These are phyloP conservation scores for Aspergillus heteromorphus DNA, from an alignment of 495 filamentous ascomycete species.

Conservation along the genomic window DNA sequence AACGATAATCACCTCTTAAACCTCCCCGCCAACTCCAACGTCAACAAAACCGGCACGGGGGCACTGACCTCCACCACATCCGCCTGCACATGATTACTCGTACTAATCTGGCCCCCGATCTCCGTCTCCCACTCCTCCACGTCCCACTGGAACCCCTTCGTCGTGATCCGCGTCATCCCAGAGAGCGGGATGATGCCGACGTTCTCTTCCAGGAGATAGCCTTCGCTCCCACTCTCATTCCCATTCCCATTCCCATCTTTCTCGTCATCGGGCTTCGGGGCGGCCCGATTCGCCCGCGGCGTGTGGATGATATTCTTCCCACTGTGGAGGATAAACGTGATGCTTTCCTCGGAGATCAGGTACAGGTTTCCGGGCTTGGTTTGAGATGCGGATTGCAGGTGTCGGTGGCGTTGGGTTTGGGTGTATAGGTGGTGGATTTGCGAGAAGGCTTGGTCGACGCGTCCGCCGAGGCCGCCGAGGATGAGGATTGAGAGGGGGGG, in stretches of 20 bases:
- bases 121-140: slow-evolving; percentile 71
- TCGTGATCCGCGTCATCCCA: slow-evolving; percentile 66
- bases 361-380: slow-evolving; percentile 45
- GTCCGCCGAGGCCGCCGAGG: slow-evolving; percentile 79
- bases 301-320: slow-evolving; percentile 67
- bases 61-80: slow-evolving; percentile 57
- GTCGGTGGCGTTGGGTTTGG: slow-evolving; percentile 1
- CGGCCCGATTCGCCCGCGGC: slow-evolving; percentile 34
- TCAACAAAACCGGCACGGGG: slow-evolving; percentile 72
- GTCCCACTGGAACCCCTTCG: slow-evolving; percentile 84
- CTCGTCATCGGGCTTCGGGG: not conserved
- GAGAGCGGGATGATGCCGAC: slow-evolving; percentile 82
- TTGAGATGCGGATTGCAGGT: not conserved
- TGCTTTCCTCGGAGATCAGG: slow-evolving; percentile 69
- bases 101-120: slow-evolving; percentile 82
- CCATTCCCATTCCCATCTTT: slow-evolving; percentile 8
- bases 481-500: slow-evolving; percentile 51
- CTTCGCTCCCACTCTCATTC: slow-evolving; percentile 7
- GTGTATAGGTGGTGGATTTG: slow-evolving; percentile 72
- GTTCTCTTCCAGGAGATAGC: slow-evolving; percentile 51
- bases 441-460: slow-evolving; percentile 87
- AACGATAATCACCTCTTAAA: slow-evolving; percentile 27
- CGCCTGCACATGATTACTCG: slow-evolving; percentile 77
- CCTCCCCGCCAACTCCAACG: slow-evolving; percentile 60
- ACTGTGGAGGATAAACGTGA: slow-evolving; percentile 70